These are phyloP conservation scores for Venturia nashicola DNA, from an alignment of 2,329 filamentous ascomycete genomes.

Conservation along the genomic window DNA sequence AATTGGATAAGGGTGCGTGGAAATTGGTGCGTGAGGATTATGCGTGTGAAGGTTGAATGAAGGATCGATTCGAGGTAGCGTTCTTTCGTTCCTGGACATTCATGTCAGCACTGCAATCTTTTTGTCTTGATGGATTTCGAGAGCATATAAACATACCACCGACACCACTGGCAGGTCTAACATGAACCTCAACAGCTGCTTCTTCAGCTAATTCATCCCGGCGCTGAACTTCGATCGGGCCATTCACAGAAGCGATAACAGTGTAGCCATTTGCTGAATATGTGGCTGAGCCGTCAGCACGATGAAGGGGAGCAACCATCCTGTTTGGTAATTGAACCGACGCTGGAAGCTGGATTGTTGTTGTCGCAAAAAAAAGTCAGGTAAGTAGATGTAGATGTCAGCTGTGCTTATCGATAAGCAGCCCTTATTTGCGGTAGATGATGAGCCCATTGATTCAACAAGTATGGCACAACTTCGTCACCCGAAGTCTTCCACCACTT, in stretches of 20 bases:
- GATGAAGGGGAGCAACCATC: conserved; percentile 35
- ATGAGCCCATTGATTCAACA: no score
- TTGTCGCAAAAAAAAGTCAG: neutral
- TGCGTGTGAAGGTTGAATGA: conserved; percentile 57
- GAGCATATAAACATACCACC: conserved; percentile 45
- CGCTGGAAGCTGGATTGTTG: neutral
- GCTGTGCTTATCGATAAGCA: neutral
- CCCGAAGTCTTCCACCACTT: no score
- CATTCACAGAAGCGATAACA: conserved; percentile 78
- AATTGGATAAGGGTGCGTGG: conserved; percentile 70
- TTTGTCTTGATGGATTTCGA: neutral
- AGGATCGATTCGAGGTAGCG: conserved; percentile 71
- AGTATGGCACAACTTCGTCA: no score
- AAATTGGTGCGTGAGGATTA: conserved; percentile 63
- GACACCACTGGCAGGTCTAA: conserved; percentile 74
- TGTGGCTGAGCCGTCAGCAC: conserved; percentile 68
- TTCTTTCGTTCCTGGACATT: conserved; percentile 30
- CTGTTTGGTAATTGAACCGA: neutral
- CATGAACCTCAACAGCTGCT: conserved; percentile 77
- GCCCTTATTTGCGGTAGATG: no score
- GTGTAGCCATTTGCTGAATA: conserved; percentile 67
- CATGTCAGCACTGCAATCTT: neutral
- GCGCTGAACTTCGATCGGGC: conserved; percentile 78
- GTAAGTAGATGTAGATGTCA: neutral
- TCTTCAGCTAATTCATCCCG: conserved; percentile 88